Percentiles rank a stretch among this genome's conserved stretches.
Conservation (phyloP, 495 filamentous ascomycete genomes). For the Penicillium fimorum region DNA sequence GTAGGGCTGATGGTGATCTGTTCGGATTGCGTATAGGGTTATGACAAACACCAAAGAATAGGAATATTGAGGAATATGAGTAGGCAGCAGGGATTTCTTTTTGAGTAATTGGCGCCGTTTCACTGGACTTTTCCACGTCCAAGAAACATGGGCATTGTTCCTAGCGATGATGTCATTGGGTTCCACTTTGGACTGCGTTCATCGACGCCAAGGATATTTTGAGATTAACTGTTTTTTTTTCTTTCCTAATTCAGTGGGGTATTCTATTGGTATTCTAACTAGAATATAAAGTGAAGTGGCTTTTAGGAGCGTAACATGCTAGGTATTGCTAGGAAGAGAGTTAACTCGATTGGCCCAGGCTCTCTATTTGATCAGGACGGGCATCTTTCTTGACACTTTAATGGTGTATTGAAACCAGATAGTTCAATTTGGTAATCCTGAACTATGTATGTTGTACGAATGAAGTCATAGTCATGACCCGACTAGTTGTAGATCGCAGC, state of each 20-base stretch:
- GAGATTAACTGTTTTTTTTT: too few species aligned
- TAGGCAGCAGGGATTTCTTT: conserved; percentile 10
- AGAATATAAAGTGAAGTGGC: neutral
- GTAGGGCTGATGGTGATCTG: conserved; percentile 6
- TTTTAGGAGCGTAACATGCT: neutral
- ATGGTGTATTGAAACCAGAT: neutral
- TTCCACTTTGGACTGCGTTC: neutral
- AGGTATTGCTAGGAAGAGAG: too few species aligned
- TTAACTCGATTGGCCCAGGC: too few species aligned
- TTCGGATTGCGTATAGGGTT: neutral
- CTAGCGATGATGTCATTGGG: conserved; percentile 25
- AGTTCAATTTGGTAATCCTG: neutral
- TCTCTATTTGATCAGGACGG: too few species aligned
- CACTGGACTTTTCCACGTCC: conserved; percentile 3
- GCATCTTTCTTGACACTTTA: neutral
- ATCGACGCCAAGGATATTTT: neutral
- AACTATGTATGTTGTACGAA: neutral
- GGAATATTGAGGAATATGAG: neutral
- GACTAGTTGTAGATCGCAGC: conserved; percentile 46
- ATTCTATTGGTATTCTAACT: neutral
- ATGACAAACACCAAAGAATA: conserved; percentile 16
- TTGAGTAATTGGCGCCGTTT: neutral
- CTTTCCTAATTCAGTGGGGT: too few species aligned
- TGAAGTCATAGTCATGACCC: neutral
- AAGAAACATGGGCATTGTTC: conserved; percentile 12